A percentile compares a stretch with the other conserved stretches of the same genome.
phyloP scores from a whole-genome alignment of 345 rosid genomes.

The Hibiscus trionum region DNA sequence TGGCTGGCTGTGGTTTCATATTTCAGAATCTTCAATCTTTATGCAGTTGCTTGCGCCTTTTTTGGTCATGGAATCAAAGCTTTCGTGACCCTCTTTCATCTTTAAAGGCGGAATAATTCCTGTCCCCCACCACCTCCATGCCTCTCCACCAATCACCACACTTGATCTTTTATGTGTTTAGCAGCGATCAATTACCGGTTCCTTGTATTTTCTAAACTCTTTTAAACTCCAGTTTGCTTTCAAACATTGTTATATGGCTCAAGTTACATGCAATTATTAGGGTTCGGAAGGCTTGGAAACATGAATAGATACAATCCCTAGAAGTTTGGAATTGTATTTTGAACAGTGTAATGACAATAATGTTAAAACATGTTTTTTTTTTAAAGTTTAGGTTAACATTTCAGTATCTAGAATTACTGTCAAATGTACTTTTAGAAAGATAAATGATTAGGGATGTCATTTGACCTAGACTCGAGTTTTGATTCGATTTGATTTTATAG shows the following conservation, averaged over 20 bases:
- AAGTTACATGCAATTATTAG: neutral
- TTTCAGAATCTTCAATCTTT: conserved; percentile 5
- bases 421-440: too few species aligned
- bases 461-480: too few species aligned
- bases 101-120: neutral
- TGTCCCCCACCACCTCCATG: neutral
- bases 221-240: neutral
- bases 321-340: too few species aligned
- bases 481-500: too few species aligned
- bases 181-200: neutral
- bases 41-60: neutral
- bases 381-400: too few species aligned
- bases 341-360: too few species aligned
- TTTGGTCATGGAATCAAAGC: conserved; percentile 1
- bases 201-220: neutral
- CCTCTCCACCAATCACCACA: neutral
- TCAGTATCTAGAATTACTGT: too few species aligned
- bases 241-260: neutral
- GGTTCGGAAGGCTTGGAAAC: neutral
- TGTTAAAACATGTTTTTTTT: too few species aligned
- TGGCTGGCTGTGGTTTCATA: neutral
- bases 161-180: neutral
- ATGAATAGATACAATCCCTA: neutral
- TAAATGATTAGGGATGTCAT: too few species aligned
- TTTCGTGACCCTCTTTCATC: neutral